Evolutionary conservation across 768 basidiomycete genomes (phyloP).

Genomic region (Agaricus bisporus): DNA sequence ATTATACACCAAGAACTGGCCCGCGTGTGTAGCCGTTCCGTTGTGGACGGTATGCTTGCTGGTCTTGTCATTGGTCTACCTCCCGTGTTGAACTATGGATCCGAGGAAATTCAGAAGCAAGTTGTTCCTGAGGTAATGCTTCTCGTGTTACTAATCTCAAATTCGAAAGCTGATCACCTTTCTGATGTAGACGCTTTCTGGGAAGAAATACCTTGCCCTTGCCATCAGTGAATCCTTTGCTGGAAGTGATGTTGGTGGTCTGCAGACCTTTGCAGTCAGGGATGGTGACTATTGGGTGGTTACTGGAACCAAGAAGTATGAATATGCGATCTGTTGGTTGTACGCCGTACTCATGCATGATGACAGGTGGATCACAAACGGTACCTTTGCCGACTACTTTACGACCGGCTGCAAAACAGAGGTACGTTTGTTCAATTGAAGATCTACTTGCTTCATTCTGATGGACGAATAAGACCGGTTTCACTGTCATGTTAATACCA

Average conservation of each 20-base stretch:
- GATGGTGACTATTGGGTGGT: slow-evolving; percentile 88
- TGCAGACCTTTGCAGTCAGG: slow-evolving; percentile 79
- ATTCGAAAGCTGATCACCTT: background rate
- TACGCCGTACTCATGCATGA: background rate
- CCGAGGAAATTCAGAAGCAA: slow-evolving; percentile 60
- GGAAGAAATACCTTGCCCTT: slow-evolving; percentile 81
- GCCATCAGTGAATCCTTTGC: slow-evolving; percentile 95
- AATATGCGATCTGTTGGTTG: background rate
- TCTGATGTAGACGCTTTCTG: slow-evolving; percentile 38
- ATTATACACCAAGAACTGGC: slow-evolving; percentile 80
- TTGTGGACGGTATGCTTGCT: slow-evolving; percentile 80
- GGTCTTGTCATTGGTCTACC: slow-evolving; percentile 85
- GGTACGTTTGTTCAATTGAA: slow-evolving; percentile 23
- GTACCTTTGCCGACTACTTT: slow-evolving; percentile 80
- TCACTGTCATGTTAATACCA: slow-evolving; percentile 70
- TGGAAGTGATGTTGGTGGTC: slow-evolving; percentile 76
- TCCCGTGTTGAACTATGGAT: slow-evolving; percentile 84
- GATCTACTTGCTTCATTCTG: background rate
- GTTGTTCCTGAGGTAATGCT: slow-evolving; percentile 60
- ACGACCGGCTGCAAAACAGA: slow-evolving; percentile 74
- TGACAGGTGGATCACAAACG: slow-evolving; percentile 83
- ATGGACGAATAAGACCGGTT: slow-evolving; percentile 46
- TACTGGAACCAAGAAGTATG: slow-evolving; percentile 89
- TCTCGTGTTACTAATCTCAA: too few species aligned
- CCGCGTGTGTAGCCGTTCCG: slow-evolving; percentile 80